Conservation (phyloP, 2,329 filamentous ascomycete genomes). For the Dryadomyces quercus-mongolicae region DNA sequence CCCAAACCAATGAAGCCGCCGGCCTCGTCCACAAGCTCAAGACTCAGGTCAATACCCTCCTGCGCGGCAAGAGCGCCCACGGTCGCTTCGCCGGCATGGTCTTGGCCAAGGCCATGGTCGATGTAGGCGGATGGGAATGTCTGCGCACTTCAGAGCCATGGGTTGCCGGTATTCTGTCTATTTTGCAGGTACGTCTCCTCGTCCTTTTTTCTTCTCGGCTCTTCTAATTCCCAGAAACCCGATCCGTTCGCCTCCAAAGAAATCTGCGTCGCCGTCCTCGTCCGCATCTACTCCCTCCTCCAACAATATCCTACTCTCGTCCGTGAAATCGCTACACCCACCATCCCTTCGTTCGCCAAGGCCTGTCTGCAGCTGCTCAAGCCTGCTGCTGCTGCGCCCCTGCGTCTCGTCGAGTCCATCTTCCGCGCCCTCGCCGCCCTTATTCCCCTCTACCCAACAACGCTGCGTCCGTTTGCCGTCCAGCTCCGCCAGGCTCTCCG, state of each 20-base stretch:
- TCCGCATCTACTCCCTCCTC: slow-evolving; percentile 72
- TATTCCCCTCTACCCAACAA: slow-evolving; percentile 69
- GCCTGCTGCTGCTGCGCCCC: slow-evolving; percentile 23
- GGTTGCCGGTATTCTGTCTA: slow-evolving; percentile 62
- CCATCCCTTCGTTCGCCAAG: slow-evolving; percentile 60
- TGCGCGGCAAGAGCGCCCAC: slow-evolving; percentile 63
- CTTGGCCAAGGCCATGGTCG: slow-evolving; percentile 68
- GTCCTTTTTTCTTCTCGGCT: background rate
- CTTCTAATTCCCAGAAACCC: slow-evolving; percentile 45
- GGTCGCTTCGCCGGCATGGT: slow-evolving; percentile 69
- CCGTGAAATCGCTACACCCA: slow-evolving; percentile 79
- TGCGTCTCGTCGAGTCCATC: slow-evolving; percentile 50
- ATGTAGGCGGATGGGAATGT: slow-evolving; percentile 75
- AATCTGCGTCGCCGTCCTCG: slow-evolving; percentile 63
- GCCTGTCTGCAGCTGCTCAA: slow-evolving; percentile 58
- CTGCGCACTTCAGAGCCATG: slow-evolving; percentile 62
- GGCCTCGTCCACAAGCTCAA: slow-evolving; percentile 73
- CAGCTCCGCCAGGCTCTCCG: slow-evolving; percentile 53
- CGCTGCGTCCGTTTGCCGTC: slow-evolving; percentile 62
- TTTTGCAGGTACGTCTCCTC: slow-evolving; percentile 48
- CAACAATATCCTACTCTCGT: slow-evolving; percentile 73
- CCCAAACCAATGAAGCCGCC: slow-evolving; percentile 49
- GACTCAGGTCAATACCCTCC: slow-evolving; percentile 61
- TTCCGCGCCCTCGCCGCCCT: slow-evolving; percentile 61
- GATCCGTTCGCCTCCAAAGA: slow-evolving; percentile 66